These are phyloP conservation scores for Pelargonium citronellum DNA, from an alignment of 441 rosid genomes.

Conservation along the genomic window DNA sequence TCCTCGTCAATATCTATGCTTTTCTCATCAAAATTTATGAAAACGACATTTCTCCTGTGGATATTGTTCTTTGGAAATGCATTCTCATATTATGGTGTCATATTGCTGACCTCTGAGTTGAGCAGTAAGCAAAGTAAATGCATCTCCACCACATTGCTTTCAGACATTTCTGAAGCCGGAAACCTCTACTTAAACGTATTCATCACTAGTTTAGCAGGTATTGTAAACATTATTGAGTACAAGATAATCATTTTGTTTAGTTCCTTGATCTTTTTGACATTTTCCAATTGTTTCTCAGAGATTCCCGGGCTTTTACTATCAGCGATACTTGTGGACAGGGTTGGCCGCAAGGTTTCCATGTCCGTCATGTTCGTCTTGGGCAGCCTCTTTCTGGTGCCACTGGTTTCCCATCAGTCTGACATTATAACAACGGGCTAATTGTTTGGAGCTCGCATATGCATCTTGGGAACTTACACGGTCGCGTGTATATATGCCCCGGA, in stretches of 20 bases:
- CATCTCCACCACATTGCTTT: constrained; percentile 20
- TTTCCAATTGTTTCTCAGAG: constrained; percentile 32
- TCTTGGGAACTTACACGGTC: constrained; percentile 68
- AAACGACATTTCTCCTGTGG: constrained; percentile 76
- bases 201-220: constrained; percentile 82
- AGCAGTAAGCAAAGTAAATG: constrained; percentile 50
- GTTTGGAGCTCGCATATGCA: constrained; percentile 76
- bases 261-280: not conserved
- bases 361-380: constrained; percentile 59
- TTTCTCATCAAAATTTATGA: constrained; percentile 56
- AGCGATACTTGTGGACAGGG: constrained; percentile 62
- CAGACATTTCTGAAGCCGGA: constrained; percentile 36
- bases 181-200: constrained; percentile 59
- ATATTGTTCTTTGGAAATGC: constrained; percentile 76
- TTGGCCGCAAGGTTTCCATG: constrained; percentile 81
- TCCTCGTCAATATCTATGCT: constrained; percentile 41
- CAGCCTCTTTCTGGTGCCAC: constrained; percentile 61
- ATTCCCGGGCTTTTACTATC: constrained; percentile 70
- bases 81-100: constrained; percentile 82
- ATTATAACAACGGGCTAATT: constrained; percentile 59
- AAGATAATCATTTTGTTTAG: not conserved
- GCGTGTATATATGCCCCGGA: constrained; percentile 82
- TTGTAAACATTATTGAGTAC: not conserved
- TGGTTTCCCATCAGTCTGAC: constrained; percentile 52
- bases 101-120: constrained; percentile 84